These are phyloP conservation scores for Starmerella bombicola DNA, from an alignment of 805 yeast genomes.

Conservation along the genomic window DNA sequence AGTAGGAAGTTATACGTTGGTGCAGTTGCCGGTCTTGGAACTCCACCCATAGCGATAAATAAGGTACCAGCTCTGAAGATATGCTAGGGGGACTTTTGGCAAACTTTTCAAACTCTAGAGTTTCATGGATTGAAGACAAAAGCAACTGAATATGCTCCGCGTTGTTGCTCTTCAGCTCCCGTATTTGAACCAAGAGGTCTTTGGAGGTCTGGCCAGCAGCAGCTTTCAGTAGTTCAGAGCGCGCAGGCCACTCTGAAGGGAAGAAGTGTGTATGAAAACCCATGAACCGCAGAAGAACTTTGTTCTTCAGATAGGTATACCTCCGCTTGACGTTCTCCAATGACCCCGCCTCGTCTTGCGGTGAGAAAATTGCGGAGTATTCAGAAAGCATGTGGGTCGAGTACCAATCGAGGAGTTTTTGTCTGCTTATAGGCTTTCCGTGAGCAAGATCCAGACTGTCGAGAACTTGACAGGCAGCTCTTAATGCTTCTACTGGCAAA, in stretches of 20 bases:
- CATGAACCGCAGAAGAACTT: constrained; percentile 44
- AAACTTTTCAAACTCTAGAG: constrained; percentile 72
- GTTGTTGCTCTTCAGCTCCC: constrained; percentile 25
- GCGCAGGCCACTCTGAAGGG: constrained; percentile 63
- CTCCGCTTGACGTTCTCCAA: constrained; percentile 75
- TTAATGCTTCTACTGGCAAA: constrained; percentile 7
- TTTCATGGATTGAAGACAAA: constrained; percentile 55
- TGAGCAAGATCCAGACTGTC: constrained; percentile 36
- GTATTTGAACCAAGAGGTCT: constrained; percentile 47
- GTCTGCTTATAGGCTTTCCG: constrained; percentile 40
- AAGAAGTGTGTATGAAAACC: constrained; percentile 42
- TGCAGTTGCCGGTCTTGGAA: constrained; percentile 62
- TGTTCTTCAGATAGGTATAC: constrained; percentile 59
- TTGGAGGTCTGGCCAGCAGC: constrained; percentile 60
- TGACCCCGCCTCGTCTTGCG: constrained; percentile 87
- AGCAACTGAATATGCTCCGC: constrained; percentile 46
- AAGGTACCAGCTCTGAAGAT: constrained; percentile 72
- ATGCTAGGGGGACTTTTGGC: constrained; percentile 34
- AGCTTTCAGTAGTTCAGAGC: constrained; percentile 42
- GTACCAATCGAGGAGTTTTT: constrained; percentile 60
- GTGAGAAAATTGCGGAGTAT: constrained; percentile 58
- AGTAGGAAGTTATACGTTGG: constrained; percentile 39
- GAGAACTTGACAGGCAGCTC: constrained; percentile 56
- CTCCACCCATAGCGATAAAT: constrained; percentile 69
- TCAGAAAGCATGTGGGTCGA: constrained; percentile 58